Evolutionary conservation across 345 rosid species (phyloP).

Genomic region (Salix koriyanagi): DNA sequence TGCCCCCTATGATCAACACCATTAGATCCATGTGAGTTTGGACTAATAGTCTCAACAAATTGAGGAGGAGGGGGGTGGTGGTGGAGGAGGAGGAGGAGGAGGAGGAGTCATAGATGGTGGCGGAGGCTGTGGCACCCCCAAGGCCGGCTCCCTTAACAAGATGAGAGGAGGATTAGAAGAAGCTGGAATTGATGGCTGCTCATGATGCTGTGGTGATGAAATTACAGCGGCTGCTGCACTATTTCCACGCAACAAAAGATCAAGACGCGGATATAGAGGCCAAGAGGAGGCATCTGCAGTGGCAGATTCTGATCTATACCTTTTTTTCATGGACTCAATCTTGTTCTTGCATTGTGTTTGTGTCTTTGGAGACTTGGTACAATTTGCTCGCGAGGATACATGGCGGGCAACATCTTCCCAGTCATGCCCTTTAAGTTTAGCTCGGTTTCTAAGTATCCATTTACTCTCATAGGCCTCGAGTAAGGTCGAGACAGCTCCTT

Average conservation of each 20-base stretch:
- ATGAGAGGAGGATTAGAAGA: slow-evolving; percentile 39
- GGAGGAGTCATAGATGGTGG: slow-evolving; percentile 20
- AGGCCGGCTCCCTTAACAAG: slow-evolving; percentile 40
- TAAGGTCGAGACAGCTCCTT: slow-evolving; percentile 86
- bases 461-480: slow-evolving; percentile 88
- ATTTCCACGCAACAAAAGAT: slow-evolving; percentile 70
- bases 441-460: slow-evolving; percentile 87
- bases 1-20: slow-evolving; percentile 47
- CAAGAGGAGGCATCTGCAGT: slow-evolving; percentile 71
- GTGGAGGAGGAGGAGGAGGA: slow-evolving; percentile 18
- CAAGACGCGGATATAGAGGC: slow-evolving; percentile 86
- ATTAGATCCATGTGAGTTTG: slow-evolving; percentile 64
- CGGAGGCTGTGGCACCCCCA: slow-evolving; percentile 8
- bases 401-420: slow-evolving; percentile 89
- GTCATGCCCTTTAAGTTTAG: slow-evolving; percentile 92
- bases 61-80: slow-evolving; percentile 2
- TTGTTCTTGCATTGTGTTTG: slow-evolving; percentile 98
- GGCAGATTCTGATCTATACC: slow-evolving; percentile 86
- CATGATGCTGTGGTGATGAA: slow-evolving; percentile 20
- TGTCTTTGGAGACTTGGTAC: slow-evolving; percentile 71
- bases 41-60: slow-evolving; percentile 18
- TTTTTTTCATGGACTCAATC: slow-evolving; percentile 97
- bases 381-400: slow-evolving; percentile 65
- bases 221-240: background rate
- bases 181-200: slow-evolving; percentile 16